Evolutionary conservation across 2,329 filamentous ascomycete genomes (phyloP).

Genomic region (Tolypocladium ophioglossoides): DNA sequence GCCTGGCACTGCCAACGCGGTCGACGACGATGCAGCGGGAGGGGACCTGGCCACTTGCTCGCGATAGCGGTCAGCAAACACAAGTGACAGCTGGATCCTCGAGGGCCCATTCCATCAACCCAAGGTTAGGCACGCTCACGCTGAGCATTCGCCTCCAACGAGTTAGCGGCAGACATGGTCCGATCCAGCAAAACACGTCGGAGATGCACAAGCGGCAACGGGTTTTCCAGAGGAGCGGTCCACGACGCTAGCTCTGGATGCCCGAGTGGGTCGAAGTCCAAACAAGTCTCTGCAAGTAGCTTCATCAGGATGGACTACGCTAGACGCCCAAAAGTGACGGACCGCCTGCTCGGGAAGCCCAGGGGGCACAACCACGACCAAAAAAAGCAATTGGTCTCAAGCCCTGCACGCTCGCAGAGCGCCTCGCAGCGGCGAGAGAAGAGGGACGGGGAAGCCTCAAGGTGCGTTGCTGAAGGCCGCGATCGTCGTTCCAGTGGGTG

Average conservation of each 20-base stretch:
- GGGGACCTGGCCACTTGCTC: not conserved
- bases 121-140: not conserved
- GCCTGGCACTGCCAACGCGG: not conserved
- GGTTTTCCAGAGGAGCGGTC: constrained; percentile 9
- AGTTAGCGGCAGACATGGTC: constrained; percentile 2
- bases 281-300: constrained; percentile 1
- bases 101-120: not conserved
- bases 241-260: constrained; percentile 2
- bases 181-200: constrained; percentile 7
- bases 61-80: constrained; percentile 1
- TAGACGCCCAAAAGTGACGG: constrained; percentile 1
- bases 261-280: constrained; percentile 5
- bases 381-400: constrained; percentile 5
- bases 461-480: not conserved
- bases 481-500: not conserved
- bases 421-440: not conserved
- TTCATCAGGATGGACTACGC: constrained; percentile 1
- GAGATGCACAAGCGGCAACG: constrained; percentile 7
- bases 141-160: no score
- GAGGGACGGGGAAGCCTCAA: not conserved
- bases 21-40: not conserved
- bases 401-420: constrained; percentile 1
- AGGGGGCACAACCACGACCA: not conserved
- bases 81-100: not conserved
- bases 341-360: constrained; percentile 2